phyloP scores from a whole-genome alignment of 2,329 filamentous ascomycete genomes.

The Aspergillus cejpii region DNA sequence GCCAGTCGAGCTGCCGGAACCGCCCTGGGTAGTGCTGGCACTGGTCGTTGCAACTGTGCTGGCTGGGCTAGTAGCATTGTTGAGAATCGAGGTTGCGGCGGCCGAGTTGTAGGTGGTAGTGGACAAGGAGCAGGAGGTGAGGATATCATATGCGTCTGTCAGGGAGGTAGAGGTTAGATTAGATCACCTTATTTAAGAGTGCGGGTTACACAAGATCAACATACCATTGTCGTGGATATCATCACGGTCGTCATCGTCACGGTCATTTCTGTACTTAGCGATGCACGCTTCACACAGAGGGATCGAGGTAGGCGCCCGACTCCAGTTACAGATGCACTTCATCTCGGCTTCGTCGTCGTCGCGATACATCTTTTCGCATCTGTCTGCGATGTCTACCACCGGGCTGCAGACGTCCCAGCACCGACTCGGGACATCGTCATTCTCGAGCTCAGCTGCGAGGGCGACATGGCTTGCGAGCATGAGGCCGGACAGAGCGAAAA shows the following conservation, averaged over 20 bases:
- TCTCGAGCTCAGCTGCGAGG: slow-evolving; percentile 23
- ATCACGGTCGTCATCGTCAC: slow-evolving; percentile 10
- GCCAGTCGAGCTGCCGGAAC: background rate
- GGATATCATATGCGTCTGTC: slow-evolving; percentile 28
- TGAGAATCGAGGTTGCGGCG: slow-evolving; percentile 17
- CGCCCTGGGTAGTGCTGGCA: background rate
- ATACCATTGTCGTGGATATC: slow-evolving; percentile 26
- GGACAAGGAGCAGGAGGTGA: slow-evolving; percentile 23
- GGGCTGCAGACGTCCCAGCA: slow-evolving; percentile 25
- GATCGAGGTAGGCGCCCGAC: slow-evolving; percentile 20
- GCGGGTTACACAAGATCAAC: background rate
- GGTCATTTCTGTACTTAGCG: slow-evolving; percentile 18
- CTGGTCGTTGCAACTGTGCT: slow-evolving; percentile 1
- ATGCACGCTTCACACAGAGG: slow-evolving; percentile 32
- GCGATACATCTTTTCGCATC: slow-evolving; percentile 20
- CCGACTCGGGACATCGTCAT: slow-evolving; percentile 24
- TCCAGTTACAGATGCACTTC: slow-evolving; percentile 26
- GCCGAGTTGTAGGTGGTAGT: slow-evolving; percentile 25
- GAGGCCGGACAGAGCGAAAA: slow-evolving; percentile 22
- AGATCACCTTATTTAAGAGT: no score
- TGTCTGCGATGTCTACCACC: slow-evolving; percentile 20
- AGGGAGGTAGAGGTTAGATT: no score
- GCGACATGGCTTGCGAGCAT: slow-evolving; percentile 20
- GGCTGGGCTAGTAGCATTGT: background rate
- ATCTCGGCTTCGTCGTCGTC: slow-evolving; percentile 24